phyloP scores from a whole-genome alignment of 306 rosid species.

The Quercus bicolor region DNA sequence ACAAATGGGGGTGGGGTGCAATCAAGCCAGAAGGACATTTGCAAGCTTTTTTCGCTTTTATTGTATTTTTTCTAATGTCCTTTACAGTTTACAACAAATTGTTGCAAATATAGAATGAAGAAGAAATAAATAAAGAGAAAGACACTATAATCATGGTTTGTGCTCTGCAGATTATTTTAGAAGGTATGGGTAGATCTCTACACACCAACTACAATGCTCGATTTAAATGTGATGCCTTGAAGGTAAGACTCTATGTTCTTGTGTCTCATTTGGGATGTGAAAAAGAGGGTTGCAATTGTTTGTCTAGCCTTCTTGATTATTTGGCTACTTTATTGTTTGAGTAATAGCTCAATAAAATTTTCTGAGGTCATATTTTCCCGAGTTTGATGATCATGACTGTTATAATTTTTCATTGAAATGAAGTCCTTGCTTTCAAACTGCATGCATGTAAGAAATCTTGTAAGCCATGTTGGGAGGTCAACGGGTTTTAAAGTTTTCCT shows the following conservation, averaged over 20 bases:
- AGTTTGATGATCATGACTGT: background rate
- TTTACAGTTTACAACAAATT: background rate
- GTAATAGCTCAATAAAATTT: background rate
- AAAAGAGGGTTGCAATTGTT: background rate
- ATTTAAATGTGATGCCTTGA: constrained; percentile 85
- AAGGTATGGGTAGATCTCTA: constrained; percentile 96
- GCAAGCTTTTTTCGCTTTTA: background rate
- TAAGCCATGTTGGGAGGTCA: background rate
- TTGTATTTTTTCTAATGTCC: background rate
- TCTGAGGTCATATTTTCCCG: background rate
- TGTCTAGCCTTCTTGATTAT: background rate
- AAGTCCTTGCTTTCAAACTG: background rate
- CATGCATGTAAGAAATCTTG: background rate
- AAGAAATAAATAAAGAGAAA: background rate
- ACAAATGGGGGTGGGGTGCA: too few relatives aligned
- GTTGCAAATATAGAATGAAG: constrained; percentile 3
- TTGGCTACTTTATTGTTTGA: background rate
- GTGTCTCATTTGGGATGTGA: background rate
- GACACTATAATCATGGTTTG: constrained; percentile 21
- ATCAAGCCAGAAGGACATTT: too few relatives aligned
- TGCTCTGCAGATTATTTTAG: constrained; percentile 77
- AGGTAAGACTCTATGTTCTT: constrained; percentile 45
- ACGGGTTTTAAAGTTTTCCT: background rate
- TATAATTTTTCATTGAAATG: background rate
- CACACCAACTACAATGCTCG: constrained; percentile 90